Evolutionary conservation across 768 basidiomycete genomes (phyloP).

Genomic region (Russula lepida): DNA sequence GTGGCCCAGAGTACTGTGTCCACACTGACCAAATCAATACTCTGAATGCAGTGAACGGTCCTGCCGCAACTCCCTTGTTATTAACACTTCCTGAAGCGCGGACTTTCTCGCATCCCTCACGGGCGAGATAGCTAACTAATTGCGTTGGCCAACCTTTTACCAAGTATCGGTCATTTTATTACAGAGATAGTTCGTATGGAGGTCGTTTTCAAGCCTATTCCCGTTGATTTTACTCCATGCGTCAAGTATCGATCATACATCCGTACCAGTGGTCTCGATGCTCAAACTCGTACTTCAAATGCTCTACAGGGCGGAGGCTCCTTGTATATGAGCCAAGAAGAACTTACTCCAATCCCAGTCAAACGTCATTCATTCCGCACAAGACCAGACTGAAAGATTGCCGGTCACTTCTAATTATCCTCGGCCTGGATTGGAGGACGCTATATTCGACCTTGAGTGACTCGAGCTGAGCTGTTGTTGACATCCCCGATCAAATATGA

Average conservation of each 20-base stretch:
- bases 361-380: constrained; percentile 48
- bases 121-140: constrained; percentile 61
- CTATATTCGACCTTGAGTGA: constrained; percentile 43
- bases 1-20: background rate
- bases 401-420: background rate
- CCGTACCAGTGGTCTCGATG: constrained; percentile 24
- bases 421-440: constrained; percentile 45
- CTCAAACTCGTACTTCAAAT: constrained; percentile 33
- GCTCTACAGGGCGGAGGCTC: constrained; percentile 41
- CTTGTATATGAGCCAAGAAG: constrained; percentile 45
- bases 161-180: background rate
- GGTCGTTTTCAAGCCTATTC: constrained; percentile 24
- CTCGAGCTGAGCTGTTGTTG: constrained; percentile 61
- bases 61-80: constrained; percentile 38
- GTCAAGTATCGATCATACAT: constrained; percentile 28
- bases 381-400: background rate
- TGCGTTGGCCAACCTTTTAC: no score
- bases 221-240: constrained; percentile 13
- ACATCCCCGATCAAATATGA: constrained; percentile 60
- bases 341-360: constrained; percentile 44
- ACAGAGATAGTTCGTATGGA: no score
- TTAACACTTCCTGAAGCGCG: constrained; percentile 48
- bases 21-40: background rate
- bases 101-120: constrained; percentile 61
- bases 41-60: no score